Percentiles rank a stretch among this genome's conserved stretches.
phyloP scores from a whole-genome alignment of 768 basidiomycete species.

The Tricholoma flavovirens region DNA sequence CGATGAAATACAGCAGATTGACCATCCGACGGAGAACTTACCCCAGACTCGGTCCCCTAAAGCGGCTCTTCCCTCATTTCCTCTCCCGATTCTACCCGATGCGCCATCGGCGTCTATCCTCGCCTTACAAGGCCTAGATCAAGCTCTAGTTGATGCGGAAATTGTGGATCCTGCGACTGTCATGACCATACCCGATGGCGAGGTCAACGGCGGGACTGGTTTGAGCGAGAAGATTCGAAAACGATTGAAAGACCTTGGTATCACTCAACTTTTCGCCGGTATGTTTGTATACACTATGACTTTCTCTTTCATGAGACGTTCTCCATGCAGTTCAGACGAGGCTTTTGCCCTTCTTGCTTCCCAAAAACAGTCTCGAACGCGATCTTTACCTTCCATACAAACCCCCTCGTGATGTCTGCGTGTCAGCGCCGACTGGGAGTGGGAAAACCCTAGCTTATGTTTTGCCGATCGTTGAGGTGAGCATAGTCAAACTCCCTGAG shows the following conservation, averaged over 20 bases:
- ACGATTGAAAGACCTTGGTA: conserved; percentile 68
- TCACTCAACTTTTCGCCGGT: conserved; percentile 90
- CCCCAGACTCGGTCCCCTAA: conserved; percentile 21
- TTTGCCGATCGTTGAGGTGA: conserved; percentile 84
- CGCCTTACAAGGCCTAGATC: conserved; percentile 74
- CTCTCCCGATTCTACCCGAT: conserved; percentile 57
- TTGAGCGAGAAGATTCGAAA: conserved; percentile 56
- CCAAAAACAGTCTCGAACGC: conserved; percentile 30
- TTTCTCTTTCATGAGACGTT: conserved; percentile 3
- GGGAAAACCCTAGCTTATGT: conserved; percentile 98
- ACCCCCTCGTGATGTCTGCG: conserved; percentile 76
- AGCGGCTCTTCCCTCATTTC: conserved; percentile 58
- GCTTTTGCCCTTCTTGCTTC: conserved; percentile 77
- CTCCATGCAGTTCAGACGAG: conserved; percentile 72
- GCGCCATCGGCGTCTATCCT: conserved; percentile 68
- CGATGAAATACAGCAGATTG: conserved; percentile 8
- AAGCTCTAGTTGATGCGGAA: conserved; percentile 63
- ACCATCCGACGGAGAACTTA: conserved; percentile 3
- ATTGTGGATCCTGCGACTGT: conserved; percentile 52
- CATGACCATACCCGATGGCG: conserved; percentile 38
- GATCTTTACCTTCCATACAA: conserved; percentile 61
- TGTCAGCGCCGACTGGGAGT: conserved; percentile 96
- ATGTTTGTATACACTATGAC: conserved; percentile 15
- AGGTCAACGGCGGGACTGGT: conserved; percentile 38
- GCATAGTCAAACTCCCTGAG: conserved; percentile 5